Evolutionary conservation across 2,329 filamentous ascomycete species (phyloP), one percentile per base, ranked within the genome.

Genomic region (Hypoxylon sp.): DNA sequence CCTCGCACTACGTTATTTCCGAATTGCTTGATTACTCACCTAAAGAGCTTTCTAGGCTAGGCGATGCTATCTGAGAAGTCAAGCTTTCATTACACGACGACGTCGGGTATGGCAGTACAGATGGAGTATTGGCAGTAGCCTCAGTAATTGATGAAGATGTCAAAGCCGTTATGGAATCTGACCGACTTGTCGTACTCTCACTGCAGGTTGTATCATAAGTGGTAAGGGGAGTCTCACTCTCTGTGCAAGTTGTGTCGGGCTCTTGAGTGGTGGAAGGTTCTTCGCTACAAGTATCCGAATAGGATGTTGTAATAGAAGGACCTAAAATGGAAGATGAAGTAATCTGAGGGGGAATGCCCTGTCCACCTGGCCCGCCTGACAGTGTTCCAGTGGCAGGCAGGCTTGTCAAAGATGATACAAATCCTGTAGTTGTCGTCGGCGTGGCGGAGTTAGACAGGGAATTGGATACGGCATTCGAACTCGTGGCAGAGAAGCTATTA

Each of bases 181-280:
- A 64, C 54, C 66, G 39, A 14, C 69, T 72, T 17, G 68, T 59
- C 17, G 67, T 72, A 17, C 57, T 66, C 50, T 74, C 70, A 46
- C 64, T 72, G 26, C 71, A 74, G 26, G 70, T 73, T 22, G 70
- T 72, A 55, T 67, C 61, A 24, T 65, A 65, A 5, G 63, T 67
- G 3, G 46, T 19, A 37, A 65, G 14, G 3, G 51, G 51, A 17
- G 57, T 63, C 51, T 70, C 70, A 39, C 65, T 72, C 47, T 72
- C 70, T n/a, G 70, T 65, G 22, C 70, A 72, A 29, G 65, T 72
- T 35, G 71, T 70, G 10, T 67, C 55, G 11, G 67, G 59, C 22
- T 62, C 56, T 26, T 57, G 54, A 17, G 63, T 67, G 5, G 60
- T 63, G 10, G 63, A n/a, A 51, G 39, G 33, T 47, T 71, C 66